These are phyloP conservation scores for Ogataea hybrid DNA, from an alignment of 1,139 yeast genomes.

Conservation along the genomic window DNA sequence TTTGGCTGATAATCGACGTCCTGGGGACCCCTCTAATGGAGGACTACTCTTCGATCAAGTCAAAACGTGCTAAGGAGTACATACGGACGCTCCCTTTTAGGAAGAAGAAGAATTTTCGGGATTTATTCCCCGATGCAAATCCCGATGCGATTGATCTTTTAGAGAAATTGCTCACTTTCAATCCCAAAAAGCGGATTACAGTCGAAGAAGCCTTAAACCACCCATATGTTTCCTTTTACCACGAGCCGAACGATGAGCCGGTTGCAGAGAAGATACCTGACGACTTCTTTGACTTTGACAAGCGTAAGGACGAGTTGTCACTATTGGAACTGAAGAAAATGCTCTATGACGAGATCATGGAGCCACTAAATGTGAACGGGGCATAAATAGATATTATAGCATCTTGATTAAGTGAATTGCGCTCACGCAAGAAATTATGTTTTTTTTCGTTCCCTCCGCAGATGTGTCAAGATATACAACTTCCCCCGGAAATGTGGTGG, in stretches of 20 bases:
- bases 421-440: not conserved
- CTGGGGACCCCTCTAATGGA: slow-evolving; percentile 64
- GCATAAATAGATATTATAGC: slow-evolving; percentile 4
- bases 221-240: slow-evolving; percentile 63
- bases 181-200: slow-evolving; percentile 62
- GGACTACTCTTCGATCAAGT: slow-evolving; percentile 55
- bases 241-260: slow-evolving; percentile 74
- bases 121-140: slow-evolving; percentile 45
- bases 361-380: slow-evolving; percentile 26
- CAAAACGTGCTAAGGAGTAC: slow-evolving; percentile 61
- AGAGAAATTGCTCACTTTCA: slow-evolving; percentile 56
- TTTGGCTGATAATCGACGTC: slow-evolving; percentile 56
- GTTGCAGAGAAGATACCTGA: slow-evolving; percentile 53
- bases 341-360: slow-evolving; percentile 56
- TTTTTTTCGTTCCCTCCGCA: not conserved
- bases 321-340: slow-evolving; percentile 48
- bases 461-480: slow-evolving; percentile 1
- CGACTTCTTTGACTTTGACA: slow-evolving; percentile 64
- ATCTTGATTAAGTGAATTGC: not conserved
- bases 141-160: slow-evolving; percentile 64
- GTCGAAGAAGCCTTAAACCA: slow-evolving; percentile 66
- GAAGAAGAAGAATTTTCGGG: slow-evolving; percentile 40
- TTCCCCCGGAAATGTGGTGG: slow-evolving; percentile 21
- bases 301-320: slow-evolving; percentile 48
- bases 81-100: slow-evolving; percentile 57